phyloP scores from a whole-genome alignment of 2,329 filamentous ascomycete species.

The Immersiporthe knoxdaviesiana region DNA sequence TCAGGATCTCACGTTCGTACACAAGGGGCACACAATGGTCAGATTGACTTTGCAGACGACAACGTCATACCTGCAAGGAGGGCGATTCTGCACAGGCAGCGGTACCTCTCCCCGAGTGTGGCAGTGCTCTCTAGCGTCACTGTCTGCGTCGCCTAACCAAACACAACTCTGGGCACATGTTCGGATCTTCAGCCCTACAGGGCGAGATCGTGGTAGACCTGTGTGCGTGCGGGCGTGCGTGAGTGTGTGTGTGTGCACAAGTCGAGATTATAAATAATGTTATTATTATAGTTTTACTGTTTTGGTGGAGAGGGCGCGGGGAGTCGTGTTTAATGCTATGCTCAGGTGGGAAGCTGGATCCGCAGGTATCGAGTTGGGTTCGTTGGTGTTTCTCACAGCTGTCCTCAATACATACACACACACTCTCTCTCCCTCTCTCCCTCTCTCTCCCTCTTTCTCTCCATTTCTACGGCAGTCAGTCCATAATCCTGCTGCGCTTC shows the following conservation, averaged over 20 bases:
- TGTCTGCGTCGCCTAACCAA: background rate
- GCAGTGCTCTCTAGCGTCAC: constrained; percentile 29
- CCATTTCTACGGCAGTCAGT: background rate
- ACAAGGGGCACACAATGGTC: background rate
- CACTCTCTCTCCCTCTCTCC: background rate
- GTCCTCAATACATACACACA: background rate
- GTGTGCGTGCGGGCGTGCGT: no score
- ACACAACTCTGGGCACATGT: background rate
- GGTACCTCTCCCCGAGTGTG: constrained; percentile 25
- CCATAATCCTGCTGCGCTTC: background rate
- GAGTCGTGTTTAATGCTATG: background rate
- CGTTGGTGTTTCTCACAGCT: background rate
- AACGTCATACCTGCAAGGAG: constrained; percentile 13
- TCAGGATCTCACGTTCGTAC: background rate
- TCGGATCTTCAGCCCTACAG: constrained; percentile 29
- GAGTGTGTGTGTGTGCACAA: background rate
- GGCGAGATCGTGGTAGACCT: background rate
- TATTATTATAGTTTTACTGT: background rate
- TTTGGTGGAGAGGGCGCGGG: background rate
- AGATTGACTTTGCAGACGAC: background rate
- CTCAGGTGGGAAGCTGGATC: background rate
- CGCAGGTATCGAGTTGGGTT: background rate
- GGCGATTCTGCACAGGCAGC: constrained; percentile 1
- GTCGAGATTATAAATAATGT: background rate
- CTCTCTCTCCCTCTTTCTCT: background rate